Evolutionary conservation across 352 stramenopile species (phyloP), one percentile per base, ranked within the genome.

Genomic region (Globisporangium mamillatum): DNA sequence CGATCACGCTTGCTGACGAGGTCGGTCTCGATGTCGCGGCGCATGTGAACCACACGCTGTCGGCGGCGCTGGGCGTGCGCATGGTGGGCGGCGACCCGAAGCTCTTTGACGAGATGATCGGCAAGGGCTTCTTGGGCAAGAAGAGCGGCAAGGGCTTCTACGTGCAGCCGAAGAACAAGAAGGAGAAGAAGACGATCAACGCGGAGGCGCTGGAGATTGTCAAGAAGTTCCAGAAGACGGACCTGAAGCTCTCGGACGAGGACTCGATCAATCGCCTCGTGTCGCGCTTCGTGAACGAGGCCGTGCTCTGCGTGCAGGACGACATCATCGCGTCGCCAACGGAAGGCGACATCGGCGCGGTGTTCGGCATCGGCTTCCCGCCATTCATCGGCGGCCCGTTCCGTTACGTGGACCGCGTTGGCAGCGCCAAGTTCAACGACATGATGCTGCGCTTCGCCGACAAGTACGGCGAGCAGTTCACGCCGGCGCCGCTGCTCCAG

Each of bases 111-210:
- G 93, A 98, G 65, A 98, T 99, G 92, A 94, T 99, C 63, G 84
- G 85, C 29, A 97, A 98, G 76, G 96, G 89, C 55, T 98, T 98
- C 76, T 72, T 99, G 16, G 97, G 97, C 63, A 98, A 98, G 73
- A 99, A 99, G 79, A 88, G 88, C 9, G 95, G 94, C 65, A 98
- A 99, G 88, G 97, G 97, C 54, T 99, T 99, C 81, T 99, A 98
- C 80, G 90, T 97, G 58, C 98, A 99, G 81, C 86, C 89, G 50
- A 84, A 90, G 56, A 90, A 81, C 62, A 97, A 96, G 60, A 92
- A 97, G 73, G 97, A 97, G 64, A 94, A 93, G 71, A 97, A 94
- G 76, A 79, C 75, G 63, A 81, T 97, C 24, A 97, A 98, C 77
- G 75, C 93, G 6, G 89, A 97, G 58, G 89, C 89, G 27, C 70